Evolutionary conservation across 179 eudicot species (phyloP).

Genomic region (Beta macrorhiza): DNA sequence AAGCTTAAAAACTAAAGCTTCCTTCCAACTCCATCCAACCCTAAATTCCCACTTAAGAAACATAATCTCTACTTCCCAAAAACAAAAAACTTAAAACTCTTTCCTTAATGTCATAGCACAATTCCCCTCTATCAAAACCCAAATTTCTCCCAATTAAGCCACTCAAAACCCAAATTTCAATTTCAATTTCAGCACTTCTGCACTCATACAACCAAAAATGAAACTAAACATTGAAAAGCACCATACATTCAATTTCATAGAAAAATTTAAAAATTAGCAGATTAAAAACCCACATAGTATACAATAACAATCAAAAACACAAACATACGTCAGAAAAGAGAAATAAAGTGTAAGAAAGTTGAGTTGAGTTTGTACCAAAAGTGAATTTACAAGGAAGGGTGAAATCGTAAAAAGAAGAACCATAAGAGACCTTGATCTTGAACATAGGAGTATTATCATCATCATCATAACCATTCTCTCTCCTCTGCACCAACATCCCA

Average conservation of each 20-base stretch:
- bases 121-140: too few relatives aligned
- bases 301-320: neutral
- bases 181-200: neutral
- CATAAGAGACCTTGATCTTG: slow-evolving; percentile 52
- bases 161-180: neutral
- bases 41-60: too few relatives aligned
- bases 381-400: slow-evolving; percentile 42
- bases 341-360: neutral
- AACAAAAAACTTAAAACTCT: too few relatives aligned
- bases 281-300: neutral
- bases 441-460: slow-evolving; percentile 24
- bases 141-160: too few relatives aligned
- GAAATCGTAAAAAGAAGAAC: slow-evolving; percentile 39
- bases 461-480: slow-evolving; percentile 30
- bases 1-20: neutral
- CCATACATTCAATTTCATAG: too few relatives aligned
- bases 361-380: slow-evolving; percentile 41
- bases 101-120: too few relatives aligned
- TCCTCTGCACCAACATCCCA: slow-evolving; percentile 54
- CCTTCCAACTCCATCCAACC: too few relatives aligned
- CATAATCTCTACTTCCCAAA: too few relatives aligned
- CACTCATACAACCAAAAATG: slow-evolving; percentile 1
- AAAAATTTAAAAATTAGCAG: neutral
- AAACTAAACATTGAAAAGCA: too few relatives aligned
- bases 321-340: neutral